Evolutionary conservation across 768 basidiomycete species (phyloP).

Genomic region (Phaffia tasmanica): DNA sequence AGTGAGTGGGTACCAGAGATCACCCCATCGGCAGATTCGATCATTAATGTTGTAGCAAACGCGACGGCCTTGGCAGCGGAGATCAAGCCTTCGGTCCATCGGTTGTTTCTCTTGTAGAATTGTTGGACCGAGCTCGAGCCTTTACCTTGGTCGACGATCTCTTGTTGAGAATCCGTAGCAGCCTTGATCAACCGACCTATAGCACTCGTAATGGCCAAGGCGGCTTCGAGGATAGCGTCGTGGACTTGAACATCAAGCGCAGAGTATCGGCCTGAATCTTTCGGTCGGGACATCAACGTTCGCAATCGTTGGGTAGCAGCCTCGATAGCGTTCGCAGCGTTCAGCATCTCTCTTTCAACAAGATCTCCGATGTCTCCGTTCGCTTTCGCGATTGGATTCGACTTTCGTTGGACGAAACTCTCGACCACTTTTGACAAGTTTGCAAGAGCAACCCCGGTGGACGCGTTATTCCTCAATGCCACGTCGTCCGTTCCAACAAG

Average conservation of each 20-base stretch:
- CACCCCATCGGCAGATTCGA: constrained; percentile 96
- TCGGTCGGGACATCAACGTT: constrained; percentile 79
- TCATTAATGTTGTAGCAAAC: constrained; percentile 86
- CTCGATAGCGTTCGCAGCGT: constrained; percentile 87
- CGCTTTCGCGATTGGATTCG: constrained; percentile 58
- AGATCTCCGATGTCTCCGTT: constrained; percentile 92
- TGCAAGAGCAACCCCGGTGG: constrained; percentile 65
- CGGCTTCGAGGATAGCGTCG: constrained; percentile 87
- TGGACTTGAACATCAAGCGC: constrained; percentile 92
- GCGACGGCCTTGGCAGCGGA: constrained; percentile 97
- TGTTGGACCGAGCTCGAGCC: constrained; percentile 86
- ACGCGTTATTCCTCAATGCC: constrained; percentile 77
- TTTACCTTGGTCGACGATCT: constrained; percentile 90
- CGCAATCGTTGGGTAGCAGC: constrained; percentile 80
- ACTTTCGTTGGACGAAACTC: constrained; percentile 68
- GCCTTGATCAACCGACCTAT: constrained; percentile 91
- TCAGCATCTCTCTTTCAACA: constrained; percentile 91
- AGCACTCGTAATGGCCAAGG: constrained; percentile 88
- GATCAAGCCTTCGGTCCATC: constrained; percentile 98
- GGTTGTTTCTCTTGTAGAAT: constrained; percentile 99
- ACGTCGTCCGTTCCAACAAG: constrained; percentile 71
- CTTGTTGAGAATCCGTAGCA: constrained; percentile 94
- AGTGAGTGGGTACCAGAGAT: constrained; percentile 90
- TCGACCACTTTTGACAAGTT: constrained; percentile 85
- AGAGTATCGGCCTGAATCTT: constrained; percentile 73